phyloP scores from a whole-genome alignment of 148 eudicot genomes.

The Salicornia ramosissima region DNA sequence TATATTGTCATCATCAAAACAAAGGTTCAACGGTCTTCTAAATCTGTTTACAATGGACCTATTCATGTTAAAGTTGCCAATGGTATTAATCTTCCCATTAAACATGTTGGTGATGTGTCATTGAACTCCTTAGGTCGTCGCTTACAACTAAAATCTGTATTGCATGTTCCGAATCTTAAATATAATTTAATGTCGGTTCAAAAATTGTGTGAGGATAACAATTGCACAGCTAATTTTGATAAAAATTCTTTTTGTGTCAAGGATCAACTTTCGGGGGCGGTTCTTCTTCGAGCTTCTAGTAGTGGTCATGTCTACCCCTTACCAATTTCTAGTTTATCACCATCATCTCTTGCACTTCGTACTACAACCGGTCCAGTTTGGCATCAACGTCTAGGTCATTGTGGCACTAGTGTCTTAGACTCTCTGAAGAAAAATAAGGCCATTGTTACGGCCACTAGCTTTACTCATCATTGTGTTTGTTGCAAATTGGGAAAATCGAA shows the following conservation, averaged over 20 bases:
- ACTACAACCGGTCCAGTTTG: background rate
- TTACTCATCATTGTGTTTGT: background rate
- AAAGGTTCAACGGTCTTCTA: no score
- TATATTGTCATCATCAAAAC: no score
- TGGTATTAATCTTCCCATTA: background rate
- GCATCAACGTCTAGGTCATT: background rate
- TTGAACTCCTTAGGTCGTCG: background rate
- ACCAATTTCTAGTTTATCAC: background rate
- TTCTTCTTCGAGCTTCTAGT: conserved; percentile 10
- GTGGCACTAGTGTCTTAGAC: background rate
- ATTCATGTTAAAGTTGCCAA: background rate
- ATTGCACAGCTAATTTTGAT: background rate
- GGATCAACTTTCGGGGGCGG: conserved; percentile 1
- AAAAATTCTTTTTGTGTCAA: conserved; percentile 12
- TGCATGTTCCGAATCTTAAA: background rate
- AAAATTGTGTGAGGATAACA: conserved; percentile 2
- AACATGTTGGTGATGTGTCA: background rate
- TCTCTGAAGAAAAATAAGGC: background rate
- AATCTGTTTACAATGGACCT: background rate
- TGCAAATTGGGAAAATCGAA: no score
- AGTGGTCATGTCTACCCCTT: background rate
- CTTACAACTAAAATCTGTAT: background rate
- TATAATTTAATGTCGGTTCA: background rate
- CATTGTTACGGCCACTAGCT: background rate
- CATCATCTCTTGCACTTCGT: background rate